These are phyloP conservation scores for Gloeophyllum trabeum DNA, from an alignment of 768 basidiomycete species.

Conservation along the genomic window DNA sequence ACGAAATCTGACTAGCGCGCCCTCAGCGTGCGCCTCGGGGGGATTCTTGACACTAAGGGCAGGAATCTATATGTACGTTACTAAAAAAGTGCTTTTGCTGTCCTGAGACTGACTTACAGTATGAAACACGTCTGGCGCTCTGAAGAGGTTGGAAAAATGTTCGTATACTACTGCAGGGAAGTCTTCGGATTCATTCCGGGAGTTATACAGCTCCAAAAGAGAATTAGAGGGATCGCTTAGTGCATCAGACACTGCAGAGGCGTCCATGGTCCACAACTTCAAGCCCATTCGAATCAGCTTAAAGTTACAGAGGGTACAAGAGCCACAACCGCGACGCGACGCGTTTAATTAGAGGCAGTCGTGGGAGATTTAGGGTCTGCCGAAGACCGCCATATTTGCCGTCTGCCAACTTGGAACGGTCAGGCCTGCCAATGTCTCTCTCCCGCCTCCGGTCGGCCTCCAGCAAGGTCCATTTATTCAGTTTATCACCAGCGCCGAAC, in stretches of 20 bases:
- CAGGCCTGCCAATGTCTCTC: too few relatives aligned
- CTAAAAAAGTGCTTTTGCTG: neutral
- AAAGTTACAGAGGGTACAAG: neutral
- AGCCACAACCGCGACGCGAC: neutral
- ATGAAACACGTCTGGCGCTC: neutral
- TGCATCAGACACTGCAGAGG: neutral
- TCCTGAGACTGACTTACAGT: neutral
- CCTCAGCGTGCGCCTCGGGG: conserved; percentile 34
- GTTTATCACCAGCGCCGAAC: conserved; percentile 56
- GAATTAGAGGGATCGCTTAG: neutral
- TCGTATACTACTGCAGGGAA: neutral
- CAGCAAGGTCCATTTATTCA: conserved; percentile 52
- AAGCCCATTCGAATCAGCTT: too few relatives aligned
- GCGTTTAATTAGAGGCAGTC: too few relatives aligned
- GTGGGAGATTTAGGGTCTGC: too few relatives aligned
- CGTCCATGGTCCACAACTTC: neutral
- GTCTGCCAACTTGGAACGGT: too few relatives aligned
- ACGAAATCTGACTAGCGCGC: conserved; percentile 60
- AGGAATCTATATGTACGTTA: conserved; percentile 37
- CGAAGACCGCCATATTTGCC: too few relatives aligned
- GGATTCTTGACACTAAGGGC: conserved; percentile 33
- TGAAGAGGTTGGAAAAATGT: neutral
- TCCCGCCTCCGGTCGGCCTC: conserved; percentile 22
- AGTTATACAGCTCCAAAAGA: neutral
- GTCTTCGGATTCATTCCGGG: neutral